A percentile compares a stretch with the other conserved stretches of the same genome.
phyloP scores from a whole-genome alignment of 805 yeast genomes.

The Ogataea paradorogensis region DNA sequence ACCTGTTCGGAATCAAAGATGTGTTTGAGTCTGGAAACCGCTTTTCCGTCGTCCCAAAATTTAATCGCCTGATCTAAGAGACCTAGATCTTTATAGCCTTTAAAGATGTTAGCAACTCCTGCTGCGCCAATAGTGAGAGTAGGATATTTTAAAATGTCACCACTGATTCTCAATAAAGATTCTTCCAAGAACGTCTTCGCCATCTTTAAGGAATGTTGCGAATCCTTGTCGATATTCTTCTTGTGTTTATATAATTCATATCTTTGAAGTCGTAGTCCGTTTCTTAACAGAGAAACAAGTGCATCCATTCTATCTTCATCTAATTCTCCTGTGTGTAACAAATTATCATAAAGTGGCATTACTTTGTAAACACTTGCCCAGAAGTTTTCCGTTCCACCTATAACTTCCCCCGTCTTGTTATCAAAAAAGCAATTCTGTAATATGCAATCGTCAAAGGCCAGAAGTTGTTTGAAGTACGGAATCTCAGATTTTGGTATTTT shows the following conservation, averaged over 20 bases:
- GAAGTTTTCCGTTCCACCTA: conserved; percentile 38
- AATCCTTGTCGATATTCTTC: conserved; percentile 56
- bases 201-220: conserved; percentile 48
- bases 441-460: conserved; percentile 50
- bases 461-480: conserved; percentile 49
- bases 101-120: conserved; percentile 55
- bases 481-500: conserved; percentile 33
- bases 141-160: conserved; percentile 37
- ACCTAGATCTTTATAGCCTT: conserved; percentile 56
- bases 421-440: conserved; percentile 35
- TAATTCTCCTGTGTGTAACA: conserved; percentile 46
- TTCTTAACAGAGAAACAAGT: conserved; percentile 49
- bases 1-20: conserved; percentile 60
- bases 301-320: conserved; percentile 42
- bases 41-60: conserved; percentile 64
- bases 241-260: conserved; percentile 48
- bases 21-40: conserved; percentile 36
- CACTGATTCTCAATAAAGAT: conserved; percentile 44
- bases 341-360: conserved; percentile 47
- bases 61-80: conserved; percentile 59
- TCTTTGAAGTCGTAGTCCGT: conserved; percentile 54
- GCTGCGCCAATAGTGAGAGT: conserved; percentile 40
- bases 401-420: conserved; percentile 34
- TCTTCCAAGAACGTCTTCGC: conserved; percentile 42
- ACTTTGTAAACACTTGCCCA: conserved; percentile 51